A percentile compares a stretch with the other conserved stretches of the same genome.
phyloP scores from a whole-genome alignment of 1,284 basidiomycete genomes.

The Meira nashicola region DNA sequence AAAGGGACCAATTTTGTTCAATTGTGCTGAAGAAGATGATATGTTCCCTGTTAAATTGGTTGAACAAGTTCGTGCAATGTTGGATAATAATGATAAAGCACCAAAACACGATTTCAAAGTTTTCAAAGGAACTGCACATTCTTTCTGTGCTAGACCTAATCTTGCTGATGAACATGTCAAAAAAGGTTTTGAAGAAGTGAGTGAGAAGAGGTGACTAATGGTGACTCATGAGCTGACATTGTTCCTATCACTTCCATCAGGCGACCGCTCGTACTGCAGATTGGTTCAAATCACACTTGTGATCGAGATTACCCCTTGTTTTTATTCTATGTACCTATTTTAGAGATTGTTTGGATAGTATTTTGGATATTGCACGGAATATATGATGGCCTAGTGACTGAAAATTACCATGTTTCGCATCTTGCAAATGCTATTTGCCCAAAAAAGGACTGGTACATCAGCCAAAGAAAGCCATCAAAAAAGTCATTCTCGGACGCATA shows the following conservation, averaged over 20 bases:
- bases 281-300: constrained; percentile 14
- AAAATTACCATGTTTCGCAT: too few species aligned
- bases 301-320: not conserved
- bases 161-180: constrained; percentile 57
- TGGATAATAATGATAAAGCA: constrained; percentile 55
- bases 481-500: too few species aligned
- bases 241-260: not conserved
- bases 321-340: too few species aligned
- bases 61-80: constrained; percentile 56
- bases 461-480: too few species aligned
- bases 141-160: constrained; percentile 61
- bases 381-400: too few species aligned
- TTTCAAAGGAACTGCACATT: constrained; percentile 62
- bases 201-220: not conserved
- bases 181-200: constrained; percentile 58
- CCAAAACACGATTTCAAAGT: constrained; percentile 61
- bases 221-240: not conserved
- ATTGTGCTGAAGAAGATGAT: constrained; percentile 62
- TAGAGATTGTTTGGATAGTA: too few species aligned
- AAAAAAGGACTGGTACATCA: too few species aligned
- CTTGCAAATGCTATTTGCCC: too few species aligned
- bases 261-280: constrained; percentile 7
- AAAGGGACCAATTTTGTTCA: constrained; percentile 60
- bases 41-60: constrained; percentile 56
- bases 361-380: too few species aligned